Percentiles rank a stretch among this genome's conserved stretches.
These are phyloP conservation scores for Diaporthe destruens DNA, from an alignment of 2,329 filamentous ascomycete species.

Conservation along the genomic window DNA sequence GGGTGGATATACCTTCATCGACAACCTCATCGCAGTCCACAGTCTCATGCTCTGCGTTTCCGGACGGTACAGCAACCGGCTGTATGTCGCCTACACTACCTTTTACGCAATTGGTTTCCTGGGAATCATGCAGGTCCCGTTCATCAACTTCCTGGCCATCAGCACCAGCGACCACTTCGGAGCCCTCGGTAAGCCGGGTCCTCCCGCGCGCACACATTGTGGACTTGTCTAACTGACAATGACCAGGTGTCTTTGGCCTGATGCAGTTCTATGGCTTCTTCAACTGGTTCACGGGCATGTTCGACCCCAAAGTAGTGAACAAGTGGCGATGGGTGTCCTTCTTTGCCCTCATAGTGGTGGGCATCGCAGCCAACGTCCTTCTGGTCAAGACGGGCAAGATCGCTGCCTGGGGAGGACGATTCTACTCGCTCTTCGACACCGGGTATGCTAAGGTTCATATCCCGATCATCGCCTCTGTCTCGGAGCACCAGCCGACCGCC, in stretches of 20 bases:
- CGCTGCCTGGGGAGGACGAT: slow-evolving; percentile 97
- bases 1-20: slow-evolving; percentile 99
- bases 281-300: slow-evolving; percentile 87
- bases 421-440: slow-evolving; percentile 99
- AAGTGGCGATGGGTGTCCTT: slow-evolving; percentile 85
- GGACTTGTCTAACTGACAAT: slow-evolving; percentile 38
- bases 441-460: slow-evolving; percentile 99
- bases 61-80: slow-evolving; percentile 92
- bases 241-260: slow-evolving; percentile 89
- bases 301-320: slow-evolving; percentile 94
- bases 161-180: slow-evolving; percentile 99
- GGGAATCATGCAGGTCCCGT: slow-evolving; percentile 99
- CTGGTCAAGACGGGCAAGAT: slow-evolving; percentile 90
- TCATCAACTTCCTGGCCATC: slow-evolving; percentile 96
- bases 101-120: slow-evolving; percentile 98
- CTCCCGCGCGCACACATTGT: neutral
- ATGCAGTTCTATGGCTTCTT: slow-evolving; percentile 94
- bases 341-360: slow-evolving; percentile 78
- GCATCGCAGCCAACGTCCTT: slow-evolving; percentile 83
- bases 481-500: slow-evolving; percentile 97
- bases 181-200: slow-evolving; percentile 79
- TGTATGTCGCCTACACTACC: slow-evolving; percentile 97
- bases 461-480: slow-evolving; percentile 99
- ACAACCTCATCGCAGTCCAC: slow-evolving; percentile 94
- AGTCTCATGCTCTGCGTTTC: slow-evolving; percentile 95